Evolutionary conservation across 305 asterid genomes (phyloP).

Genomic region (Petunia hybrid): DNA sequence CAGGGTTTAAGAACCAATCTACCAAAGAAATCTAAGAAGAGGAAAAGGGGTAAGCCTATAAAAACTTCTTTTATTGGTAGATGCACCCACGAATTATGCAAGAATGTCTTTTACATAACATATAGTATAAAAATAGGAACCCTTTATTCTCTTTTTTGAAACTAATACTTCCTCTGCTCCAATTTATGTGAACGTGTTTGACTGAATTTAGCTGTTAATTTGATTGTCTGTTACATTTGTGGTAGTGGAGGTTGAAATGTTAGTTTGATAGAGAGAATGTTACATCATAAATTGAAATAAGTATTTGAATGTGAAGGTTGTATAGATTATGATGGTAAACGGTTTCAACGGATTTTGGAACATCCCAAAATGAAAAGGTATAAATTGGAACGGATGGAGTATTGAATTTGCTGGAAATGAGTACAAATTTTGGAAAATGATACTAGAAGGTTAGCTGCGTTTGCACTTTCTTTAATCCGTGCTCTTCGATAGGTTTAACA

Average conservation of each 20-base stretch:
- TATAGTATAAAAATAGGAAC: neutral
- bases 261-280: neutral
- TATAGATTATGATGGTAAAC: neutral
- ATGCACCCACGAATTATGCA: neutral
- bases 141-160: neutral
- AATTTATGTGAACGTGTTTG: neutral
- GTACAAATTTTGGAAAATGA: neutral
- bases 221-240: neutral
- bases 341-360: neutral
- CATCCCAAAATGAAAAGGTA: neutral
- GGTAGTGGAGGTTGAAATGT: neutral
- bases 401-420: neutral
- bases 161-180: neutral
- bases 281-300: neutral
- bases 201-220: slow-evolving; percentile 2
- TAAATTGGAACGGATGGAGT: neutral
- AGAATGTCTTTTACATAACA: neutral
- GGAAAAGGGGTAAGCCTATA: neutral
- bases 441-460: no score
- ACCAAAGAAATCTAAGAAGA: neutral
- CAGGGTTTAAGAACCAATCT: slow-evolving; percentile 18
- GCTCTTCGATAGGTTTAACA: neutral
- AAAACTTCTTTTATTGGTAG: neutral
- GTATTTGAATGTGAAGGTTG: neutral
- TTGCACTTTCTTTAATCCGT: no score